phyloP scores from a whole-genome alignment of 2,329 filamentous ascomycete genomes.

The Zopfia rhizophila region DNA sequence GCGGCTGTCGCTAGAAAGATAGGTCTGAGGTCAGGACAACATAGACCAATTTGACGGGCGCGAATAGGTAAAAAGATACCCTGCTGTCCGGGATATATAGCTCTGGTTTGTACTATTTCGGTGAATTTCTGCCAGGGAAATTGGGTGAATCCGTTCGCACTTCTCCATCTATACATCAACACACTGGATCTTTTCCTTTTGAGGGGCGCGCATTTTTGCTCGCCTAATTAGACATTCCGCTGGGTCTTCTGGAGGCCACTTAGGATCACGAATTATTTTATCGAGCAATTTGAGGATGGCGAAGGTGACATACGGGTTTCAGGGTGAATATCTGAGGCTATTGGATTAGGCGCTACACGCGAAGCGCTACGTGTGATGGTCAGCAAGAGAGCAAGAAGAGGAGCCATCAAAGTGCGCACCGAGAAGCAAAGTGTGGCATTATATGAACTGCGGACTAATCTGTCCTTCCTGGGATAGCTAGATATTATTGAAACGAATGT shows the following conservation, averaged over 20 bases:
- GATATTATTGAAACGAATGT: too few species aligned
- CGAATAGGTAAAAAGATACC: constrained; percentile 20
- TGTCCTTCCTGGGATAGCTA: too few species aligned
- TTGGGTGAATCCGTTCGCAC: constrained; percentile 11
- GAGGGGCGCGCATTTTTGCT: not conserved
- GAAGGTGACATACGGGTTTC: too few species aligned
- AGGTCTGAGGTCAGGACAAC: constrained; percentile 13
- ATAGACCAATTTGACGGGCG: constrained; percentile 16
- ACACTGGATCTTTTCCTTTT: not conserved
- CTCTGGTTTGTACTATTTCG: constrained; percentile 15
- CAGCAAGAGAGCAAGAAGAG: too few species aligned
- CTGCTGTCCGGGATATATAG: constrained; percentile 15
- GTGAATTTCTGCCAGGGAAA: constrained; percentile 2
- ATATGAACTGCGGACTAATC: too few species aligned
- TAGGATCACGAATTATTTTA: constrained; percentile 12
- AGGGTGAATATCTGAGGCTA: too few species aligned
- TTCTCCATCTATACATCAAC: constrained; percentile 9
- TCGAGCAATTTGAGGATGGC: too few species aligned
- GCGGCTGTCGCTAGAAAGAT: constrained; percentile 19
- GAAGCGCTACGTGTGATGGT: too few species aligned
- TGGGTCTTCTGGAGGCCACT: not conserved
- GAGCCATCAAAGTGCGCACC: too few species aligned
- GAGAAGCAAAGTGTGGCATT: too few species aligned
- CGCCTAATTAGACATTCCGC: constrained; percentile 7
- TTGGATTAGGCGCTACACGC: too few species aligned